Evolutionary conservation across 2,329 filamentous ascomycete species (phyloP).

Genomic region (Claviceps maximensis): DNA sequence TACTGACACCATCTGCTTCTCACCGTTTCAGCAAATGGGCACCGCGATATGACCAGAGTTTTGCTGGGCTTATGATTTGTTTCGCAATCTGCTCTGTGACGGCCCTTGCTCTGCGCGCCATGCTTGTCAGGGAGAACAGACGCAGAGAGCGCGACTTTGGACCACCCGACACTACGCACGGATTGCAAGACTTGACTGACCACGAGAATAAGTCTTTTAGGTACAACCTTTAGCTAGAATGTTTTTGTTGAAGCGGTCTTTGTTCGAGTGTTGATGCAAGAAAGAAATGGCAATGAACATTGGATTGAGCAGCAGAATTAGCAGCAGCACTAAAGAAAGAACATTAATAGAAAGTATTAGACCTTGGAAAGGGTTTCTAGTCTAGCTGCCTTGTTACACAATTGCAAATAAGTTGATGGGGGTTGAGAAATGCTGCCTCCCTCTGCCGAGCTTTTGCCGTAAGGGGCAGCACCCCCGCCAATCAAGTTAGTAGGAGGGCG

Average conservation of each 20-base stretch:
- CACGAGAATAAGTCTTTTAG: slow-evolving; percentile 11
- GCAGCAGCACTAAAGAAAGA: too few relatives aligned
- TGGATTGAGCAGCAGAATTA: background rate
- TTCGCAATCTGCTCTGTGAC: slow-evolving; percentile 18
- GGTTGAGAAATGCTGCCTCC: background rate
- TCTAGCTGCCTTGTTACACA: background rate
- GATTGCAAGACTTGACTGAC: slow-evolving; percentile 27
- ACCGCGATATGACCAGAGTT: slow-evolving; percentile 17
- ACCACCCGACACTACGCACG: slow-evolving; percentile 18
- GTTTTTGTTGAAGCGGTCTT: background rate
- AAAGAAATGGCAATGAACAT: background rate
- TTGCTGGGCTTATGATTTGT: slow-evolving; percentile 20
- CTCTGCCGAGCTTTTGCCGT: background rate
- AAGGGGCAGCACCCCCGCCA: background rate
- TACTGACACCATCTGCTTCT: background rate
- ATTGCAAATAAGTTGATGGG: background rate
- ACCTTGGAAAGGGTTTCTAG: background rate
- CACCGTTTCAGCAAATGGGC: slow-evolving; percentile 12
- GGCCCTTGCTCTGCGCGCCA: slow-evolving; percentile 17
- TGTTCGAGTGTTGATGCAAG: background rate
- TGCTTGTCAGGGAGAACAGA: slow-evolving; percentile 16
- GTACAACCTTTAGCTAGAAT: slow-evolving; percentile 6
- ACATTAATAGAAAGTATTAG: background rate
- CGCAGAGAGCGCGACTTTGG: slow-evolving; percentile 18
- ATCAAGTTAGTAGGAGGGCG: background rate